A percentile compares a stretch with the other conserved stretches of the same genome.
These are phyloP conservation scores for Cystobasidium onofrii DNA, from an alignment of 768 basidiomycete genomes.

Conservation along the genomic window DNA sequence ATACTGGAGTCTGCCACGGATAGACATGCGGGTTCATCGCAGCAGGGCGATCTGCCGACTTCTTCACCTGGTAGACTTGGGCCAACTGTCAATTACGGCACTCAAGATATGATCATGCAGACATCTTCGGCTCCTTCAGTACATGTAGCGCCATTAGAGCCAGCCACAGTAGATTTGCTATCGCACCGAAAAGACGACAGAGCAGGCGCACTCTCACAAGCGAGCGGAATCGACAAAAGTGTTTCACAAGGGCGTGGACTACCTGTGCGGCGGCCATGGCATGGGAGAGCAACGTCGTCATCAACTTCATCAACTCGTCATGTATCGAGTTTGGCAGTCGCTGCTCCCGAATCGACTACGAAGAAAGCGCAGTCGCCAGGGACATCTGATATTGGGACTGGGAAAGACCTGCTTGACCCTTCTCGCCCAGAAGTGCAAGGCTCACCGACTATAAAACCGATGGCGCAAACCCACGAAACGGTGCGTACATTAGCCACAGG, in stretches of 20 bases:
- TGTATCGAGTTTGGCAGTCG: not conserved
- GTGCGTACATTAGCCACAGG: too few relatives aligned
- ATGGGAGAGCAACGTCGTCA: not conserved
- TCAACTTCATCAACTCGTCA: not conserved
- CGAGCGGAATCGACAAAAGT: not conserved
- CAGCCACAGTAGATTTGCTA: not conserved
- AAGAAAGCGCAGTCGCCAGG: not conserved
- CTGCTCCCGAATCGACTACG: not conserved
- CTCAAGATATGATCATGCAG: not conserved
- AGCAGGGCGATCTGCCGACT: not conserved
- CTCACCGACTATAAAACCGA: too few relatives aligned
- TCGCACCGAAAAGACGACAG: not conserved
- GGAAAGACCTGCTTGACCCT: too few relatives aligned
- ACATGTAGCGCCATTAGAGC: not conserved
- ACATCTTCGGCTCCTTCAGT: not conserved
- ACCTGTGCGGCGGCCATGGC: not conserved
- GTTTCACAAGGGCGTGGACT: not conserved
- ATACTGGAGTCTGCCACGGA: not conserved
- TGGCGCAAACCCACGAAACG: too few relatives aligned
- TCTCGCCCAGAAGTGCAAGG: too few relatives aligned
- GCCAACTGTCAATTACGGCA: not conserved
- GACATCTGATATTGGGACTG: too few relatives aligned
- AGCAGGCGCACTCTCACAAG: not conserved
- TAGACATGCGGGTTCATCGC: not conserved
- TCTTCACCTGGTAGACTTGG: too few relatives aligned